Evolutionary conservation across 2,329 filamentous ascomycete species (phyloP), one percentile per base, ranked within the genome.

Genomic region (Pseudocercospora cruenta): DNA sequence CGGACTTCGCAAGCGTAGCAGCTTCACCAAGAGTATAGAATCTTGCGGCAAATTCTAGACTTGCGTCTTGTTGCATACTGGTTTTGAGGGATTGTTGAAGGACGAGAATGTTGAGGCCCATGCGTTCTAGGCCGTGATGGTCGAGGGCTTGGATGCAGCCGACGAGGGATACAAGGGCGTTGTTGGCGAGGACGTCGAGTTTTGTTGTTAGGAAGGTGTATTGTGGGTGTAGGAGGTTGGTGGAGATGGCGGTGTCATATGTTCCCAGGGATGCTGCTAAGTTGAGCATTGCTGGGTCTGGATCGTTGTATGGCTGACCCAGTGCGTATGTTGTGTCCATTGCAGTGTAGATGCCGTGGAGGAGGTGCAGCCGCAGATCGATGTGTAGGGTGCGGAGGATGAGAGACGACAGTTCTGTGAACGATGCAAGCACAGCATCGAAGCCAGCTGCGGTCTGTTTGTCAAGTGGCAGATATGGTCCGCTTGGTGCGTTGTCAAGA

Each of bases 11-110:
- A 60, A 86, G 80, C 4, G 77, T 76, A 28, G 79, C 79, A 49
- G 76, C 79, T 66, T 85, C 87, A 4, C 89, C 89, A 75, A 94
- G 78, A 21, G 85, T 84, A 74, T 89, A 94, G 80, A 91, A 94
- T 65, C 86, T 84, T 21, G 87, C 85, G 0, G 90, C 87, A 39
- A 87, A 82, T 3, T 84, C 83, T 28, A 94, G 82, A 64, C 86
- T 84, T 2, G 91, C 89, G 8, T 86, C 86, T 1, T 87, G 84
- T 78, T 95, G 93, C 61, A 99, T 71, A 21, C 67, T 90, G 71
- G 96, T 96, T 82, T 97, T 97, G 63, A 99, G 87, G 74, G 97
- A 97, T 77, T 99, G 95, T 80, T 98, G 94, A 60, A 99, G 83
- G 47, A 99, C 95, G 24, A 97, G 85, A 58, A 97, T 93, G 77